Conservation (phyloP, 225 moss, liverwort and hornwort genomes). For the Antitrichia curtipendula region DNA sequence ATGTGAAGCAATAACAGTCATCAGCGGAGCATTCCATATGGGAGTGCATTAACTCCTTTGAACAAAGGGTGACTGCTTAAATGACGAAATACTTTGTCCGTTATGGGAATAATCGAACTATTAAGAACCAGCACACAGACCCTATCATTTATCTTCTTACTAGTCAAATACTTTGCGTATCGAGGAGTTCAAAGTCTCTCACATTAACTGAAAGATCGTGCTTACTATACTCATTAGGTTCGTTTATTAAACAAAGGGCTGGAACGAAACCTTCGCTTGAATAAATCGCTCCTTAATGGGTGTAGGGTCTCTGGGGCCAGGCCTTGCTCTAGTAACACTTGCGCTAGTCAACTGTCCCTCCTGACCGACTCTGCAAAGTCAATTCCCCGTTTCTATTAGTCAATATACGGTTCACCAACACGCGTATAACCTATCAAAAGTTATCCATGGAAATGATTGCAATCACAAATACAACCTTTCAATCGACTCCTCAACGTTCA, state of each 20-base stretch:
- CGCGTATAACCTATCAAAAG: background rate
- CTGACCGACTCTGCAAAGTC: constrained; percentile 19
- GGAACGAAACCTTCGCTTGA: constrained; percentile 49
- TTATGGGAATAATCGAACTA: background rate
- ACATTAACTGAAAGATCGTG: background rate
- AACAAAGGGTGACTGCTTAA: background rate
- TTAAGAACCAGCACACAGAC: background rate
- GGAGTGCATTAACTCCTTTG: background rate
- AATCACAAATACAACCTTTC: constrained; percentile 21
- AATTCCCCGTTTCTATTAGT: background rate
- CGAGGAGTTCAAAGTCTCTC: background rate
- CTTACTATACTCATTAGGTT: background rate
- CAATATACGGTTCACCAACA: background rate
- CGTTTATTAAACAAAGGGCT: background rate
- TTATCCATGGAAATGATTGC: background rate
- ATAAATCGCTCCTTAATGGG: constrained; percentile 86
- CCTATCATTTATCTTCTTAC: background rate
- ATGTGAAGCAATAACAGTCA: background rate
- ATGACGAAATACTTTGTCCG: background rate
- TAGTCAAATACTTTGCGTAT: background rate
- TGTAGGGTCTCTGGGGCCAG: constrained; percentile 63
- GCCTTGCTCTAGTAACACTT: constrained; percentile 39
- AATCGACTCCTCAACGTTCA: constrained; percentile 16
- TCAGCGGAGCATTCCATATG: background rate
- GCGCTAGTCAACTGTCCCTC: constrained; percentile 19